Base-by-base conservation (phyloP, 768 basidiomycete genomes). In the Coprinopsis cinerea region DNA sequence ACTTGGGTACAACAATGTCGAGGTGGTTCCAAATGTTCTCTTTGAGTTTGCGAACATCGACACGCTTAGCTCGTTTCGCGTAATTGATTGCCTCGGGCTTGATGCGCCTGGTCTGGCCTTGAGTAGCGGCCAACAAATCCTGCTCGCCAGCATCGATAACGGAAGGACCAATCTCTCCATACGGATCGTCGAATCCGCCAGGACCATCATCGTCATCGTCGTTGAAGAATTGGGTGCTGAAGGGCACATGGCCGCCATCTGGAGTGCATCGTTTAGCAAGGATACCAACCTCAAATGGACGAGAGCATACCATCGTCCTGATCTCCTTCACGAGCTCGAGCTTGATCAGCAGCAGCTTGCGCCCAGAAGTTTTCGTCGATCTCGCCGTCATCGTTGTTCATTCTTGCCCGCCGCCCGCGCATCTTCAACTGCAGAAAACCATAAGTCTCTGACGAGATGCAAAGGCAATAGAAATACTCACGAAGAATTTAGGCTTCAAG, bases 351-450 rank as follows among this genome's bases (percentile, higher is more conserved):
- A 9, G 92, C 93, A 3, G 91, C 92, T 58, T 92, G 88, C 0
- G 93, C 94, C 96, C 96, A 98, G 72, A 93, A 98, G 53, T 88
- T 83, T 67, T 94, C 92, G 61, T 97, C 95, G 23, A 95, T 84
- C 65, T 96, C 93, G 24, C 88, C 92, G 55, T 92, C 85, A 24
- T 77, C 73, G 49, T 81, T 75, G 49, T 83, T 80, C 56, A 75
- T 68, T 56, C 63, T 59, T 40, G 74, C 79, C 30, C 75, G 74
- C 48, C 82, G 82, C 6, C 89, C 88, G 13, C 93, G 83, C 92
- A 96, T 93, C 61, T 82, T 88, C 30, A 97, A 68, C 95, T 98
- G 32, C 26, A 62, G 6, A 26, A 25, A 24, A 35, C 15, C 23
- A n/a, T 23, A 32, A 36, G n/a, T 15, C 4, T 30, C n/a, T 2